These are phyloP conservation scores for Melanopsichium pennsylvanicum DNA, from an alignment of 1,284 basidiomycete genomes.

Conservation along the genomic window DNA sequence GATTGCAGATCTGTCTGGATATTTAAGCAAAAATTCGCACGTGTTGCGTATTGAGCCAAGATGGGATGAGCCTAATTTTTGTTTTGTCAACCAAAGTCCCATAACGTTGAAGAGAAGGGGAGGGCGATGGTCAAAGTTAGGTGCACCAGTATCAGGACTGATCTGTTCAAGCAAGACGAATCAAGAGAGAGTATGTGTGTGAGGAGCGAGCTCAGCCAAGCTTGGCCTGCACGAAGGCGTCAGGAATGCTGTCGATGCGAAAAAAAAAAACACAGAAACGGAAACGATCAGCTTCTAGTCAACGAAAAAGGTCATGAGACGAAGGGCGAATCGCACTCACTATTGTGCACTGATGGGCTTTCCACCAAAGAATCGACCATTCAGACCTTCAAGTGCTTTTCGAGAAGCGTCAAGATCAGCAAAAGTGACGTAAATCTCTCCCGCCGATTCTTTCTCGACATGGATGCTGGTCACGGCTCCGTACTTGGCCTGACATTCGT, in stretches of 20 bases:
- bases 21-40: too few species aligned
- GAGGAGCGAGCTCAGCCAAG: constrained; percentile 19
- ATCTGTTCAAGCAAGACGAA: background rate
- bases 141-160: background rate
- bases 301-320: too few species aligned
- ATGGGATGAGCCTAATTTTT: too few species aligned
- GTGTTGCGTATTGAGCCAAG: too few species aligned
- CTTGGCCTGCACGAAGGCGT: constrained; percentile 52
- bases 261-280: background rate
- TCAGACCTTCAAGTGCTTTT: constrained; percentile 84
- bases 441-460: constrained; percentile 86
- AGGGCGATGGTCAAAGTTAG: background rate
- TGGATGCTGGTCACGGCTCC: constrained; percentile 86
- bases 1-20: too few species aligned
- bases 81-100: background rate
- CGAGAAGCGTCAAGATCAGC: constrained; percentile 79
- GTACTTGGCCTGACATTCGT: constrained; percentile 90
- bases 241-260: constrained; percentile 46
- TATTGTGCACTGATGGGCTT: constrained; percentile 59
- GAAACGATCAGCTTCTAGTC: background rate
- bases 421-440: constrained; percentile 97
- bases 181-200: background rate
- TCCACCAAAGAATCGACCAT: constrained; percentile 74
- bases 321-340: constrained; percentile 39
- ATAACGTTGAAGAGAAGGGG: background rate